phyloP scores from a whole-genome alignment of 805 yeast genomes.

The Aciculoconidium aculeatum region DNA sequence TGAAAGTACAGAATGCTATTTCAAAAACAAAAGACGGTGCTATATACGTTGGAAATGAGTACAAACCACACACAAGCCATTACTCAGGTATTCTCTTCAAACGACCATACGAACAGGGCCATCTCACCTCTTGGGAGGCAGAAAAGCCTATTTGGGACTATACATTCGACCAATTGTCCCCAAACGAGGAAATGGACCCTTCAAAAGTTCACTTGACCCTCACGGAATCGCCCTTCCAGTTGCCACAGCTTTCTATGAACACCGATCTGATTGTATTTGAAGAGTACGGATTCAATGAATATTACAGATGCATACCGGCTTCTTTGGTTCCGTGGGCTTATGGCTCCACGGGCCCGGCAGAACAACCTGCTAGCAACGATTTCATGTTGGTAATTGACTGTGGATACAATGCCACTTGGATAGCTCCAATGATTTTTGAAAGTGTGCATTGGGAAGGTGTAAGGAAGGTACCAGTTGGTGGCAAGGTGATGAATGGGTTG shows the following conservation, averaged over 20 bases:
- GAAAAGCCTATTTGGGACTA: constrained; percentile 91
- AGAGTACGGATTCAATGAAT: constrained; percentile 74
- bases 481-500: constrained; percentile 75
- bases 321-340: constrained; percentile 57
- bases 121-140: constrained; percentile 84
- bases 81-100: constrained; percentile 67
- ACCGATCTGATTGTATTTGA: constrained; percentile 92
- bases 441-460: constrained; percentile 72
- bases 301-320: constrained; percentile 61
- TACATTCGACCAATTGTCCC: constrained; percentile 42
- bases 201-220: constrained; percentile 56
- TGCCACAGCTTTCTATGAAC: constrained; percentile 75
- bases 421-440: constrained; percentile 79
- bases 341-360: constrained; percentile 5
- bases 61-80: constrained; percentile 57
- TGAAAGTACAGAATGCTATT: constrained; percentile 60
- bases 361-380: constrained; percentile 35
- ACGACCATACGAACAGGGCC: constrained; percentile 87
- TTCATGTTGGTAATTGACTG: constrained; percentile 79
- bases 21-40: constrained; percentile 71
- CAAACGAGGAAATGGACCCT: constrained; percentile 33
- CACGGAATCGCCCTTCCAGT: constrained; percentile 75
- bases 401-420: constrained; percentile 84
- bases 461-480: constrained; percentile 78
- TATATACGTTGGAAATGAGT: constrained; percentile 65